Conservation (phyloP, 164 flowering plant species). For the Platanus orientalis region DNA sequence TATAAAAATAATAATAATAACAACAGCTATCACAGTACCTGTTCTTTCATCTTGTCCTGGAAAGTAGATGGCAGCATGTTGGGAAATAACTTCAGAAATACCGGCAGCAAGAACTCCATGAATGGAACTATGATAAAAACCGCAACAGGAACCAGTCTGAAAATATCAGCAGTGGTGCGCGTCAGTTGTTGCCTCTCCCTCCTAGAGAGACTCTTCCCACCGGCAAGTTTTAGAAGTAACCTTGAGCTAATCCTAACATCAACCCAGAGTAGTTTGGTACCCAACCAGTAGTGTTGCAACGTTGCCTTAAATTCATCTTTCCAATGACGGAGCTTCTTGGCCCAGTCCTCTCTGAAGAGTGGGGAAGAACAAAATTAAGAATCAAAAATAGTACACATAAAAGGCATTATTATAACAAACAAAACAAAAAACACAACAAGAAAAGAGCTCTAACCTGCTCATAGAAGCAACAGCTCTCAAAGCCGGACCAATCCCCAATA, state of each 20-base stretch:
- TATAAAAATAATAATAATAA: too few species aligned
- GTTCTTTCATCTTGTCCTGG: conserved; percentile 95
- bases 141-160: conserved; percentile 90
- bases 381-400: background rate
- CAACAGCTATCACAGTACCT: conserved; percentile 39
- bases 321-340: conserved; percentile 73
- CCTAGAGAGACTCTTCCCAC: conserved; percentile 87
- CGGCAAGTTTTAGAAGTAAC: conserved; percentile 66
- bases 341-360: conserved; percentile 80
- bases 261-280: conserved; percentile 74
- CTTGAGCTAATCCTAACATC: conserved; percentile 79
- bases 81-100: conserved; percentile 85
- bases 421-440: background rate
- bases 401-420: background rate
- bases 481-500: conserved; percentile 65
- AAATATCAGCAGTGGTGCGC: conserved; percentile 88
- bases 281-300: conserved; percentile 90
- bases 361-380: background rate
- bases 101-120: conserved; percentile 93
- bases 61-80: conserved; percentile 98
- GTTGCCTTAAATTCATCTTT: conserved; percentile 66
- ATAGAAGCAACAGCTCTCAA: conserved; percentile 64
- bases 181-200: conserved; percentile 92
- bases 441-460: conserved; percentile 48
- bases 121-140: conserved; percentile 89